Percentiles rank a stretch among this genome's conserved stretches.
Evolutionary conservation across 257 asterid species (phyloP).

Genomic region (Craterostigma plantagineum): DNA sequence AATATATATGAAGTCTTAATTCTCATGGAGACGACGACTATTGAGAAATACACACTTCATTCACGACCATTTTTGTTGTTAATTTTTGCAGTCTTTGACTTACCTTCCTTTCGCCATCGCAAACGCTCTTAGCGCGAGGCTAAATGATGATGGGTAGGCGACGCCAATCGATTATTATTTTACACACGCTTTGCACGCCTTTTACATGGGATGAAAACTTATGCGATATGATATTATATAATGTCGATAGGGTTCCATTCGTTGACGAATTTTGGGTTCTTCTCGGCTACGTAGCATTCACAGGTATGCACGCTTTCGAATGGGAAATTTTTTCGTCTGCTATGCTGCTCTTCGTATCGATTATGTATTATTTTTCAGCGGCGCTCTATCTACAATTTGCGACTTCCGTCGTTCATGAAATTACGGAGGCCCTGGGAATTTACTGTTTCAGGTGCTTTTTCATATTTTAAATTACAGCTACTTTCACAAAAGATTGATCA

Average conservation of each 20-base stretch:
- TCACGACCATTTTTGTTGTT: too few relatives aligned
- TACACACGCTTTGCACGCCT: not conserved
- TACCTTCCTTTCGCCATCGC: conserved; percentile 88
- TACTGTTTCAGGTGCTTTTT: conserved; percentile 60
- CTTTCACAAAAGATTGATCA: not conserved
- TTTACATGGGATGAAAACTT: not conserved
- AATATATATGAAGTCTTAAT: too few relatives aligned
- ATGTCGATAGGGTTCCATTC: conserved; percentile 59
- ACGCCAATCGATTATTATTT: too few relatives aligned
- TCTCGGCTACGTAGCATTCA: conserved; percentile 48
- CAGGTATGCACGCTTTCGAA: conserved; percentile 27
- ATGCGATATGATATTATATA: conserved; percentile 1
- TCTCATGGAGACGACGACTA: too few relatives aligned
- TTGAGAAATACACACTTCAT: too few relatives aligned
- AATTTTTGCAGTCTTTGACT: conserved; percentile 78
- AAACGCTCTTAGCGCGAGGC: conserved; percentile 74
- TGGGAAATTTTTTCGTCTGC: not conserved
- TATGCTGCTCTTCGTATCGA: too few relatives aligned
- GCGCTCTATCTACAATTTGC: conserved; percentile 75
- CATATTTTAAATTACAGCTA: not conserved
- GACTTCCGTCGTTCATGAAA: conserved; percentile 78
- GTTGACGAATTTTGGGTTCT: conserved; percentile 78
- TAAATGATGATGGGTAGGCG: conserved; percentile 64
- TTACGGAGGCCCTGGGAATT: conserved; percentile 82
- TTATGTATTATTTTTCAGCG: conserved; percentile 23